Evolutionary conservation across 164 flowering plant species (phyloP).

Genomic region (Stephania japonica): DNA sequence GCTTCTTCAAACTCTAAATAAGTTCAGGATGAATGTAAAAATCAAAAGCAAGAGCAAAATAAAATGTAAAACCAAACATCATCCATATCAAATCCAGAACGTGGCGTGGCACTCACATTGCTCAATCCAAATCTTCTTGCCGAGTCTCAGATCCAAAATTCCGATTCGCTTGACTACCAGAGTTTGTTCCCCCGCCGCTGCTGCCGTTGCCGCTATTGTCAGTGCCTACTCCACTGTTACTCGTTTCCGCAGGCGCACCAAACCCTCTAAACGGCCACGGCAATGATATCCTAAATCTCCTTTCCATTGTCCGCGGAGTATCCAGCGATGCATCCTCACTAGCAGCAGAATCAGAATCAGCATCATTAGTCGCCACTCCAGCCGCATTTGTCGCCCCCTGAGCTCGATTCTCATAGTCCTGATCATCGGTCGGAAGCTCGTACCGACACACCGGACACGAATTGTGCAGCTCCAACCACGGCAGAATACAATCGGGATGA

Average conservation of each 20-base stretch:
- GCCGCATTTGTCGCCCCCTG: slow-evolving; percentile 8
- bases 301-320: slow-evolving; percentile 22
- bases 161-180: slow-evolving; percentile 22
- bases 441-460: slow-evolving; percentile 90
- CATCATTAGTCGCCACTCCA: neutral
- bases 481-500: slow-evolving; percentile 72
- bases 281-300: slow-evolving; percentile 55
- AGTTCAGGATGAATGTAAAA: neutral
- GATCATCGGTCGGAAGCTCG: slow-evolving; percentile 90
- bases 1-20: neutral
- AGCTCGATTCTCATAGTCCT: slow-evolving; percentile 54
- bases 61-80: neutral
- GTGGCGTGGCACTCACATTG: slow-evolving; percentile 17
- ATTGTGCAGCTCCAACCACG: slow-evolving; percentile 87
- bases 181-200: slow-evolving; percentile 24
- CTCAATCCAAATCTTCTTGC: slow-evolving; percentile 52
- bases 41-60: neutral
- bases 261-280: slow-evolving; percentile 49
- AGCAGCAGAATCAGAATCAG: slow-evolving; percentile 5
- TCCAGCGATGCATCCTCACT: slow-evolving; percentile 20
- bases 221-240: slow-evolving; percentile 28
- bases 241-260: slow-evolving; percentile 43
- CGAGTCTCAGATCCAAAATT: slow-evolving; percentile 31
- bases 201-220: slow-evolving; percentile 21
- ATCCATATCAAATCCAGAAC: slow-evolving; percentile 2